phyloP scores from a whole-genome alignment of 805 yeast species.

The Candida nonsorbophila region DNA sequence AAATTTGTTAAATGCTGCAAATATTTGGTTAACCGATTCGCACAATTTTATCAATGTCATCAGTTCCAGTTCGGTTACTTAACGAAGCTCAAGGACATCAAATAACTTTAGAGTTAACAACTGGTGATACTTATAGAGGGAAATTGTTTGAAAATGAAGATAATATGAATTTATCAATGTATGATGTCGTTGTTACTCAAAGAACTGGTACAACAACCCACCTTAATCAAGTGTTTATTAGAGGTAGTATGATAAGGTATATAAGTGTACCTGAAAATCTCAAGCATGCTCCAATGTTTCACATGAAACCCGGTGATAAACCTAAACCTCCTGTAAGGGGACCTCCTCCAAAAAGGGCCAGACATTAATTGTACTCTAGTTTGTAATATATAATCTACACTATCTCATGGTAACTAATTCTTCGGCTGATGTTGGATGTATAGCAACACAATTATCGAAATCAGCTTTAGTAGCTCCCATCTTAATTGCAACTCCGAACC shows the following conservation, averaged over 20 bases:
- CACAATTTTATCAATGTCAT: conserved; percentile 41
- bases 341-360: conserved; percentile 38
- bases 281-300: conserved; percentile 84
- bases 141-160: conserved; percentile 84
- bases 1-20: conserved; percentile 1
- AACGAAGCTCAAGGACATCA: conserved; percentile 88
- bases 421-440: conserved; percentile 98
- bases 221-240: conserved; percentile 78
- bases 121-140: conserved; percentile 88
- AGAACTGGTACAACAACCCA: conserved; percentile 68
- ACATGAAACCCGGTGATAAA: conserved; percentile 48
- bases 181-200: conserved; percentile 76
- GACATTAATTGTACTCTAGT: conserved; percentile 9
- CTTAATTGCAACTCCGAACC: conserved; percentile 95
- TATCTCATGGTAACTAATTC: conserved; percentile 81
- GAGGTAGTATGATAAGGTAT: conserved; percentile 87
- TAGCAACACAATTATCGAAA: conserved; percentile 94
- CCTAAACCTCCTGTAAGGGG: conserved; percentile 73
- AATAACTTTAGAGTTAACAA: conserved; percentile 73
- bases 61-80: conserved; percentile 80
- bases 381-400: not conserved
- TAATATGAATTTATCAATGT: conserved; percentile 85
- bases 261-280: conserved; percentile 86
- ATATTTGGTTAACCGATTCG: not conserved
- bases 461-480: conserved; percentile 99